Conservation (phyloP, 140 eudicot genomes). For the Oenanthe javanica region DNA sequence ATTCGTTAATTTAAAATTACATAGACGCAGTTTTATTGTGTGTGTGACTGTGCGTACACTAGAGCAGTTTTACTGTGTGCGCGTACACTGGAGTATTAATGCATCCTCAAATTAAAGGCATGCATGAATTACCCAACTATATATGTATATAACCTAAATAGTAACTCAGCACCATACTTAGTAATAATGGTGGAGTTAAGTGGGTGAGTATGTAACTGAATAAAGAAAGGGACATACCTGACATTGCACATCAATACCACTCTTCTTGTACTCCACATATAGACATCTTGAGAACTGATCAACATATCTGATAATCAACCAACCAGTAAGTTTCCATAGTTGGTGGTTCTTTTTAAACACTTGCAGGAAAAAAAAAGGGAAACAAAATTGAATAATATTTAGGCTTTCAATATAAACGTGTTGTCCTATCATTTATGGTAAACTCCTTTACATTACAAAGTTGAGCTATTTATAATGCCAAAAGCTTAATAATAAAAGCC, state of each 20-base stretch:
- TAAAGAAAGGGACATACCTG: conserved; percentile 38
- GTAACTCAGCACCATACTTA: background rate
- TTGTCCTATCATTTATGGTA: background rate
- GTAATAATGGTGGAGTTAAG: background rate
- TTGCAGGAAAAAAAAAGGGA: background rate
- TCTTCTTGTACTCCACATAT: conserved; percentile 59
- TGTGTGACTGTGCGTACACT: too few species aligned
- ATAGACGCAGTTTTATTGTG: background rate
- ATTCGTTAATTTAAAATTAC: background rate
- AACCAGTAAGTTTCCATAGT: background rate
- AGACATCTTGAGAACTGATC: conserved; percentile 70
- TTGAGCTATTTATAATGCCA: background rate
- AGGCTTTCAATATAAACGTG: background rate
- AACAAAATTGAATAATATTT: background rate
- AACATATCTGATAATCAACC: conserved; percentile 38
- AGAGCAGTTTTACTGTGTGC: too few species aligned
- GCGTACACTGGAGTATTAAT: background rate
- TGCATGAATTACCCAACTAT: background rate
- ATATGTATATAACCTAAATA: background rate
- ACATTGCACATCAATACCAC: conserved; percentile 64
- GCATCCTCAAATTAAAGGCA: background rate
- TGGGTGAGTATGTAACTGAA: background rate
- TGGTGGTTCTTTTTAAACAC: background rate
- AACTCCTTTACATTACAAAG: background rate
- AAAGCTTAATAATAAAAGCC: background rate